These are phyloP conservation scores for Tuber melanosporum DNA, from an alignment of 495 filamentous ascomycete genomes.

Conservation along the genomic window DNA sequence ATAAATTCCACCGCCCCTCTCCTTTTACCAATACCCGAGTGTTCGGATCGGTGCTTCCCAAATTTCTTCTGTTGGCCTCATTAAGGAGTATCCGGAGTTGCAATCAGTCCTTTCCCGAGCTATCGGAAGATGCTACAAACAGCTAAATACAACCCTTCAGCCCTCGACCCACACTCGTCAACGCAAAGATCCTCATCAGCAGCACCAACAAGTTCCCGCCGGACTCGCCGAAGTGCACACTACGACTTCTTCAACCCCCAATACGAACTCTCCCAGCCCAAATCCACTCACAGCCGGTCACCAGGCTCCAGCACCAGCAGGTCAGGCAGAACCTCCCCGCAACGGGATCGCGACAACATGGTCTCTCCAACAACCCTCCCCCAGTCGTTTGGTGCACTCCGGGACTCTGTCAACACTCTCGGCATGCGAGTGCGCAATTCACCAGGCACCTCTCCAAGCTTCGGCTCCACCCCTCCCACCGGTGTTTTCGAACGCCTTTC, in stretches of 20 bases:
- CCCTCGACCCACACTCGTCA: constrained; percentile 6
- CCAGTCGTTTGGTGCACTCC: constrained; percentile 23
- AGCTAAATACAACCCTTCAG: background rate
- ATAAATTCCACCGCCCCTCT: background rate
- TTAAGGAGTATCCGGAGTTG: background rate
- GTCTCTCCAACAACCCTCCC: constrained; percentile 26
- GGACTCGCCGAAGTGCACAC: constrained; percentile 18
- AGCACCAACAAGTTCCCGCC: constrained; percentile 1
- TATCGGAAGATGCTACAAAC: background rate
- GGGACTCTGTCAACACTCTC: constrained; percentile 23
- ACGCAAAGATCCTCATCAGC: constrained; percentile 10
- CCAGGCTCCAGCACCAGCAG: background rate
- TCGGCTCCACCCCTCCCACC: constrained; percentile 9
- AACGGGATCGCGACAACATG: constrained; percentile 9
- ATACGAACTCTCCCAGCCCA: constrained; percentile 22
- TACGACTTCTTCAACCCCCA: constrained; percentile 31
- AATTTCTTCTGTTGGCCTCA: background rate
- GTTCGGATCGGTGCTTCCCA: background rate
- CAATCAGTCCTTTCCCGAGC: background rate
- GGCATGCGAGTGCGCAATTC: constrained; percentile 28
- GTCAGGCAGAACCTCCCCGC: constrained; percentile 9
- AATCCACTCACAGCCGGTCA: background rate
- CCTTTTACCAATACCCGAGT: background rate
- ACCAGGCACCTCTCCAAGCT: constrained; percentile 10
- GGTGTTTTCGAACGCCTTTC: constrained; percentile 14